Percentiles rank a stretch among this genome's conserved stretches.
These are phyloP conservation scores for Ogataea methylovora DNA, from an alignment of 805 yeast species.

Conservation along the genomic window DNA sequence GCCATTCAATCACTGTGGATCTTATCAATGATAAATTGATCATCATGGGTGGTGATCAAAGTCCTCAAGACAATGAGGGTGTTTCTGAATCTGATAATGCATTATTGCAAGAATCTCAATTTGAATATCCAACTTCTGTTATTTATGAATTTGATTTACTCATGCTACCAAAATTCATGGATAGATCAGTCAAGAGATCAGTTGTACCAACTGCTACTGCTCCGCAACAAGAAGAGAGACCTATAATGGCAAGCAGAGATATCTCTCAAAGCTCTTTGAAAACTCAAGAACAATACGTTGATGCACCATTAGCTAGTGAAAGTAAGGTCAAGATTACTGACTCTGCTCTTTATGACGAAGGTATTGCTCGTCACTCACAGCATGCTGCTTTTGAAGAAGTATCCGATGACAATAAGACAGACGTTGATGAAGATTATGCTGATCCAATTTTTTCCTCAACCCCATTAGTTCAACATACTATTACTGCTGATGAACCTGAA, in stretches of 20 bases:
- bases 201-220: not conserved
- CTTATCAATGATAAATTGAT: conserved; percentile 60
- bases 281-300: conserved; percentile 6
- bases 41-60: conserved; percentile 88
- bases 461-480: conserved; percentile 2
- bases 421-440: conserved; percentile 3
- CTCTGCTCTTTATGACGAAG: conserved; percentile 5
- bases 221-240: not conserved
- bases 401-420: conserved; percentile 6
- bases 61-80: conserved; percentile 41
- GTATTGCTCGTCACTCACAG: conserved; percentile 10
- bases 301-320: conserved; percentile 7
- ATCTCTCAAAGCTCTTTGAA: not conserved
- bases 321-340: conserved; percentile 4
- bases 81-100: conserved; percentile 14
- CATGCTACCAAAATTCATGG: conserved; percentile 19
- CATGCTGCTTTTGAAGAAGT: conserved; percentile 13
- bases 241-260: not conserved
- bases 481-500: not conserved
- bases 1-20: conserved; percentile 78
- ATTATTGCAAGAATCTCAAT: conserved; percentile 21
- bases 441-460: conserved; percentile 6
- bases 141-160: conserved; percentile 28
- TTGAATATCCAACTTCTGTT: conserved; percentile 24
- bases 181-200: conserved; percentile 4